Evolutionary conservation across 2,329 filamentous ascomycete genomes (phyloP), one percentile per base, ranked within the genome.

Genomic region (Sporothrix humicola): DNA sequence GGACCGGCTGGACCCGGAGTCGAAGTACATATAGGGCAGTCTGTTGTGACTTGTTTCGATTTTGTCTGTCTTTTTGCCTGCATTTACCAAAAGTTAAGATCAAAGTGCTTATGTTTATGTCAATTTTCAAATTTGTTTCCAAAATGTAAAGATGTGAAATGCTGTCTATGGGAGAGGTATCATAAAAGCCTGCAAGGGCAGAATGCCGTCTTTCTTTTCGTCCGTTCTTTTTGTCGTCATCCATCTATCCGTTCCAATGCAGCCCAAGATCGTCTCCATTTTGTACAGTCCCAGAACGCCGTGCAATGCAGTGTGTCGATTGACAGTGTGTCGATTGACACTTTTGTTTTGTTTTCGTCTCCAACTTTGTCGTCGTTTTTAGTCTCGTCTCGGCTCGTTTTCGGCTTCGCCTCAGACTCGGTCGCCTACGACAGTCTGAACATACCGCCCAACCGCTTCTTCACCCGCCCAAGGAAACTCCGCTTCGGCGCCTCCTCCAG

Each of bases 11-110:
- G 96, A 99, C 81, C 96, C 96, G 0, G 88, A 97, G 79, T 90
- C 90, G 80, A 92, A 87, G 81, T 98, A 97, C 80, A 89, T 98
- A 76, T 97, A 72, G 46, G n/a, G n/a, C n/a, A n/a, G n/a, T n/a
- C n/a, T n/a, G n/a, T n/a, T n/a, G n/a, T n/a, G n/a, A n/a, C n/a
- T n/a, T n/a, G n/a, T n/a, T n/a, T n/a, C n/a, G n/a, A n/a, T n/a
- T n/a, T n/a, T n/a, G n/a, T n/a, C n/a, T n/a, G n/a, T 31, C 20
- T 2, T 3, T 1, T 26, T 26, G 23, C n/a, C n/a, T 8, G 15
- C 17, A 5, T 42, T 61, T 61, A 31, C 3, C 10, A 46, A 46
- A 46, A 46, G 42, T 20, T 46, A 37, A 46, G 8, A 20, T 54
- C 52, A 13, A 44, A 17, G 12, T 17, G 15, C 7, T 65, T n/a